These are phyloP conservation scores for Tricladium varicosporioides DNA, from an alignment of 2,329 filamentous ascomycete genomes.

Conservation along the genomic window DNA sequence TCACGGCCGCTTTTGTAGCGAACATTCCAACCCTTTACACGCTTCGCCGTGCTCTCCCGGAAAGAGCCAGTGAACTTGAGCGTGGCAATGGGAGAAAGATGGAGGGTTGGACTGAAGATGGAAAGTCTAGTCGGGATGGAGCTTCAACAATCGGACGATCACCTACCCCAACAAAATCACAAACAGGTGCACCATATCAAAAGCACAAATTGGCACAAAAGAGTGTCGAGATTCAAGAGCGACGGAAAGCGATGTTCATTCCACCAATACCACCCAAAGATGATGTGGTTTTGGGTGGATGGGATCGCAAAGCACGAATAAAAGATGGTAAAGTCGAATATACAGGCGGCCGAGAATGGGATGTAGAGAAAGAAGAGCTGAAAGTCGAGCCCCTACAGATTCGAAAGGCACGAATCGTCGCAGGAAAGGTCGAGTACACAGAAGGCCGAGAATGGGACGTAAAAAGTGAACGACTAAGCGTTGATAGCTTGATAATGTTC, in stretches of 20 bases:
- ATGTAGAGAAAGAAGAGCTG: neutral
- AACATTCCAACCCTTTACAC: constrained; percentile 9
- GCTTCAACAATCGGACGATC: neutral
- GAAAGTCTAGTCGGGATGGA: neutral
- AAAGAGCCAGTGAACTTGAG: neutral
- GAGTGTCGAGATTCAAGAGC: neutral
- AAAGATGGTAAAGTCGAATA: neutral
- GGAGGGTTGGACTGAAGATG: neutral
- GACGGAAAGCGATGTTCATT: constrained; percentile 2
- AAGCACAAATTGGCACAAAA: neutral
- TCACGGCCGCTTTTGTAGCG: constrained; percentile 17
- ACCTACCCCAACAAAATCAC: neutral
- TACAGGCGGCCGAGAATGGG: neutral
- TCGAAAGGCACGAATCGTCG: too few relatives aligned
- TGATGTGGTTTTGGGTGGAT: neutral
- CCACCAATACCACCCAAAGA: neutral
- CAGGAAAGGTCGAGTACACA: neutral
- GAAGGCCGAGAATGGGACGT: neutral
- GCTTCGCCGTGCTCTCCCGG: neutral
- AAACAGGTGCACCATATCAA: neutral
- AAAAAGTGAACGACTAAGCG: neutral
- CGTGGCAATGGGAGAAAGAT: too few relatives aligned
- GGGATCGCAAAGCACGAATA: constrained; percentile 1
- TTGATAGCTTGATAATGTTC: neutral
- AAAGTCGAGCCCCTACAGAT: too few relatives aligned